Percentiles rank a stretch among this genome's conserved stretches.
Evolutionary conservation across 805 yeast genomes (phyloP).

Genomic region (Lachancea dasiensis): DNA sequence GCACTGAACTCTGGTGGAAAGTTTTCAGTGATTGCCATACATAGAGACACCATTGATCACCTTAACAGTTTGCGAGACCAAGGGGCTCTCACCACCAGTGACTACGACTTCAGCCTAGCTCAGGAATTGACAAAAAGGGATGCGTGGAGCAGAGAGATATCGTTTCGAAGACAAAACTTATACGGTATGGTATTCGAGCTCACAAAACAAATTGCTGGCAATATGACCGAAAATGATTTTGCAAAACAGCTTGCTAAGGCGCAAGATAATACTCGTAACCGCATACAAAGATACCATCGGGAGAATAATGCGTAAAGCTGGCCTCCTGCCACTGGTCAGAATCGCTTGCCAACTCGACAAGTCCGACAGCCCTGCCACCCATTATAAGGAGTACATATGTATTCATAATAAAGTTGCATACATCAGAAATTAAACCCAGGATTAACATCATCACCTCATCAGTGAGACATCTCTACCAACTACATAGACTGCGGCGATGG

Average conservation of each 20-base stretch:
- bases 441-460: no score
- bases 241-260: slow-evolving; percentile 1
- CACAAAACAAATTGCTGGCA: slow-evolving; percentile 37
- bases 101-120: slow-evolving; percentile 15
- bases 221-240: slow-evolving; percentile 35
- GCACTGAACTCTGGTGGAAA: slow-evolving; percentile 45
- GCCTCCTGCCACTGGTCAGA: neutral
- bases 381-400: neutral
- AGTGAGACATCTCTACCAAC: no score
- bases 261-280: slow-evolving; percentile 2
- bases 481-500: no score
- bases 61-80: slow-evolving; percentile 37
- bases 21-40: slow-evolving; percentile 50
- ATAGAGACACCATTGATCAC: slow-evolving; percentile 43
- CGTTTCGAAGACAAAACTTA: slow-evolving; percentile 48
- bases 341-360: no score
- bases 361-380: no score
- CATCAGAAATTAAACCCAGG: no score
- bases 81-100: slow-evolving; percentile 17
- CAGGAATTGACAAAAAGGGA: slow-evolving; percentile 44
- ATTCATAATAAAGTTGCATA: no score
- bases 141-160: slow-evolving; percentile 49
- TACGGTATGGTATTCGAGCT: slow-evolving; percentile 45
- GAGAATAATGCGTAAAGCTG: neutral
- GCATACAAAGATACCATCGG: neutral